A percentile compares a stretch with the other conserved stretches of the same genome.
These are phyloP conservation scores for Sarocladium brachiariae DNA, from an alignment of 2,329 filamentous ascomycete species.

Conservation along the genomic window DNA sequence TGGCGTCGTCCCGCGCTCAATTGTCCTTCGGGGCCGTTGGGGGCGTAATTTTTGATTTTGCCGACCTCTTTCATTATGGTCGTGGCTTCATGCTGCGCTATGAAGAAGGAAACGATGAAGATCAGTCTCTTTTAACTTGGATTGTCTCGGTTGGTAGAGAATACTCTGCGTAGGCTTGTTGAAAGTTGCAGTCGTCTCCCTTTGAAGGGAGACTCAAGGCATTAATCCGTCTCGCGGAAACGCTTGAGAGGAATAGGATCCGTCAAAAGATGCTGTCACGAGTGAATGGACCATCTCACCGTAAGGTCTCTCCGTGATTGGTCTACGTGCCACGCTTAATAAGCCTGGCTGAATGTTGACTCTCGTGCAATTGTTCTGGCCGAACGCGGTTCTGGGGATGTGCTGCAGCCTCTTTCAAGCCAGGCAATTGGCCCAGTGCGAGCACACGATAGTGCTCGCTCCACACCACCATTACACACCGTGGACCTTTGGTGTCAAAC, in stretches of 20 bases:
- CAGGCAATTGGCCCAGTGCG: not conserved
- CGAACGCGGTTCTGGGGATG: too few species aligned
- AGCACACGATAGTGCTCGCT: not conserved
- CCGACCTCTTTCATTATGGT: constrained; percentile 36
- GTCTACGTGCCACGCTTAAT: too few species aligned
- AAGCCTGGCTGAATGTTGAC: too few species aligned
- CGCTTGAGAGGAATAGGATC: too few species aligned
- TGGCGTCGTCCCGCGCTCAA: constrained; percentile 39
- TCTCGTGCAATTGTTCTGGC: too few species aligned
- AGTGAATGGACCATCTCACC: not conserved
- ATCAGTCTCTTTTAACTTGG: too few species aligned
- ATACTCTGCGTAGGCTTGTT: too few species aligned
- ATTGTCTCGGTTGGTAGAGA: too few species aligned
- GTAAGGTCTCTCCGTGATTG: not conserved
- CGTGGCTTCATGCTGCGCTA: constrained; percentile 28
- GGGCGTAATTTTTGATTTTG: constrained; percentile 42
- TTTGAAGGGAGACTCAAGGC: too few species aligned
- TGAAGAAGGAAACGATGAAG: constrained; percentile 40
- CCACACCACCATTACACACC: constrained; percentile 1
- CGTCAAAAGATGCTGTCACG: not conserved
- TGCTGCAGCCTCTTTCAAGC: too few species aligned
- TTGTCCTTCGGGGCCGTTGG: constrained; percentile 47
- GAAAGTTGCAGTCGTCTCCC: too few species aligned
- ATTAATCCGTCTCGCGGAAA: too few species aligned
- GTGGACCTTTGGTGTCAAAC: not conserved